Conservation (phyloP, 2,329 filamentous ascomycete species). For the Fusarium austroafricanum region DNA sequence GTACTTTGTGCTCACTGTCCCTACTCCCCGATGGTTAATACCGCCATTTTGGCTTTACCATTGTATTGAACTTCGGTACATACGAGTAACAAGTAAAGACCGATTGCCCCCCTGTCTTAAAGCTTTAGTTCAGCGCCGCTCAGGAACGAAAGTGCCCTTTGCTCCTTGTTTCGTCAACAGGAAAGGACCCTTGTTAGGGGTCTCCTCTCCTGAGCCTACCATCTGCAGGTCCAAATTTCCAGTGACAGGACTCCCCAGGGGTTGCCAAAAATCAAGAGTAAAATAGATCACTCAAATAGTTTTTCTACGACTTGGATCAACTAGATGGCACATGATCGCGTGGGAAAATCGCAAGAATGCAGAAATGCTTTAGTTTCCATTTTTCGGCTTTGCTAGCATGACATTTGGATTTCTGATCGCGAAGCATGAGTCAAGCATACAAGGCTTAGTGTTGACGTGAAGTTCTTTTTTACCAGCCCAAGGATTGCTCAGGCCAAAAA, state of each 20-base stretch:
- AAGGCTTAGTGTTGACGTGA: not conserved
- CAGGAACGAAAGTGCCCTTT: constrained; percentile 27
- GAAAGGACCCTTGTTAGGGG: constrained; percentile 44
- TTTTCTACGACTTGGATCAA: not conserved
- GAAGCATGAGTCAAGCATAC: not conserved
- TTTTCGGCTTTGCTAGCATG: not conserved
- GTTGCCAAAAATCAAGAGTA: constrained; percentile 10
- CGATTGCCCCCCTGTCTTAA: constrained; percentile 27
- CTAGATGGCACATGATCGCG: not conserved
- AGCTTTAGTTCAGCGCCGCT: constrained; percentile 23
- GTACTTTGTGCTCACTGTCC: constrained; percentile 1
- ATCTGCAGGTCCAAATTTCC: constrained; percentile 48
- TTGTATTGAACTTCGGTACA: constrained; percentile 7
- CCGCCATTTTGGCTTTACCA: not conserved
- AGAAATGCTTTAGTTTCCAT: not conserved
- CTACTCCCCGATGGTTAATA: not conserved
- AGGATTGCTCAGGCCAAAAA: constrained; percentile 2
- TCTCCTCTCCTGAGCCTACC: constrained; percentile 33
- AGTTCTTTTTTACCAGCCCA: not conserved
- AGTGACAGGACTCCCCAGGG: constrained; percentile 29
- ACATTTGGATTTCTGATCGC: no score
- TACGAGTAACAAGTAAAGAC: constrained; percentile 15
- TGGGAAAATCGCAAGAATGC: not conserved
- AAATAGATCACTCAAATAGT: constrained; percentile 3
- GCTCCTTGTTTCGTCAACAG: constrained; percentile 38